phyloP scores from a whole-genome alignment of 805 yeast genomes.

The Zygotorulaspora florentina region DNA sequence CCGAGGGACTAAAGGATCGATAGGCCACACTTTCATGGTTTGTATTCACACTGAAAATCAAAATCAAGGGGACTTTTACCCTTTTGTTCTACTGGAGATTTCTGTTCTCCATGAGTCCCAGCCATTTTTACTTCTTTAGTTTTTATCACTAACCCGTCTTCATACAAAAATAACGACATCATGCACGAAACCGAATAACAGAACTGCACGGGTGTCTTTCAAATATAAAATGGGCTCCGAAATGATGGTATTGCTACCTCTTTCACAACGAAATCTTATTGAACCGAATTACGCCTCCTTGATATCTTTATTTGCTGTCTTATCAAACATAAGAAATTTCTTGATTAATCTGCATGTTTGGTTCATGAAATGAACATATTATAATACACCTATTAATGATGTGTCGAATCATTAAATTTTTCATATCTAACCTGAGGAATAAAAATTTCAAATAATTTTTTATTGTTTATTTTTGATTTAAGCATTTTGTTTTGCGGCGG shows the following conservation, averaged over 20 bases:
- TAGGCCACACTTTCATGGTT: conserved; percentile 48
- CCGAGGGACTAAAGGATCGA: conserved; percentile 46
- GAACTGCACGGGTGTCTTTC: neutral
- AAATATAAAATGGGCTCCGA: neutral
- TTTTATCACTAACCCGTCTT: neutral
- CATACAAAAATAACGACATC: neutral
- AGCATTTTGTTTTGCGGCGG: neutral
- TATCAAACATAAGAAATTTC: neutral
- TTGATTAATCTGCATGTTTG: neutral
- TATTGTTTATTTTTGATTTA: neutral
- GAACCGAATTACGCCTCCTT: neutral
- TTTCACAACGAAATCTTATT: neutral
- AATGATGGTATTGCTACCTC: neutral
- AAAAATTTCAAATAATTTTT: too few species aligned
- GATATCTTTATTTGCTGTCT: neutral
- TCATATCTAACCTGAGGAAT: neutral
- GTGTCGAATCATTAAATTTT: neutral
- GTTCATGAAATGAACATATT: neutral
- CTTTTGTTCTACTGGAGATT: too few species aligned
- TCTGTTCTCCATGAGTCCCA: too few species aligned
- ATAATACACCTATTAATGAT: neutral
- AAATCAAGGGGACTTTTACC: conserved; percentile 45
- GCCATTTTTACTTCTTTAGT: conserved; percentile 21
- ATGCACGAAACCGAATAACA: neutral
- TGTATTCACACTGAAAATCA: conserved; percentile 45